Base-by-base conservation (phyloP, 1,284 basidiomycete species). In the Rhodotorula mucilaginosa region DNA sequence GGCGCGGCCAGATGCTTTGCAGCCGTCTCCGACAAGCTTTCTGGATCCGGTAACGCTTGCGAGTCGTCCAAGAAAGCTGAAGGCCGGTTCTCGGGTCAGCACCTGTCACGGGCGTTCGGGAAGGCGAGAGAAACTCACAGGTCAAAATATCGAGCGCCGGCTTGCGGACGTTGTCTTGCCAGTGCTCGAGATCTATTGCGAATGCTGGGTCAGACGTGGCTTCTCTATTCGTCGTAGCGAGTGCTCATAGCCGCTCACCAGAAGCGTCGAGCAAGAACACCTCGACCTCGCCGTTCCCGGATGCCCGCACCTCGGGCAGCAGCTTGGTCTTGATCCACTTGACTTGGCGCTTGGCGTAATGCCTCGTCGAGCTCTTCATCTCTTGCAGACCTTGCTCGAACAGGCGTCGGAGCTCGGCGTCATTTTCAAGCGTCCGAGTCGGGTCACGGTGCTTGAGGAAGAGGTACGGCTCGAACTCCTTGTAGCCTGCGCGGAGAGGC, bases 281-380 rank as follows among this genome's bases (percentile, higher is more conserved):
- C 67, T 76, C 82, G 62, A 80, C 85, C 63, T 78, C 80, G 15
- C 19, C 61, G 5, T 39, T 78, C 0, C 79, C 61, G 61, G 8
- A 78, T 69, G 71, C 87, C 85, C 85, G 79, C 5, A 91, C 83
- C 2, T 88, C 89, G 1, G 94, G 94, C 15, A 97, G 80, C 8
- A 99, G 82, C 81, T 97, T 95, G 79, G 93, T 94, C 54, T 88
- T 86, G 64, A 99, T 89, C 97, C 97, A 99, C 62, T 89, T 89
- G 52, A 94, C 84, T 80, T 99, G 97, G 26, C 89, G 85, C 80
- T 91, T 93, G 0, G 97, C 93, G 79, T 99, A 99, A 81, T 93
- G 90, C 26, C 91, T 84, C 1, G 96, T 99, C 0, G 90, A 89
- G 0, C 86, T 81, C 81, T 98, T 97, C 87, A 93, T 97, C 29